Conservation (phyloP, 2,329 filamentous ascomycete species). For the Ramularia collo-cygni region DNA sequence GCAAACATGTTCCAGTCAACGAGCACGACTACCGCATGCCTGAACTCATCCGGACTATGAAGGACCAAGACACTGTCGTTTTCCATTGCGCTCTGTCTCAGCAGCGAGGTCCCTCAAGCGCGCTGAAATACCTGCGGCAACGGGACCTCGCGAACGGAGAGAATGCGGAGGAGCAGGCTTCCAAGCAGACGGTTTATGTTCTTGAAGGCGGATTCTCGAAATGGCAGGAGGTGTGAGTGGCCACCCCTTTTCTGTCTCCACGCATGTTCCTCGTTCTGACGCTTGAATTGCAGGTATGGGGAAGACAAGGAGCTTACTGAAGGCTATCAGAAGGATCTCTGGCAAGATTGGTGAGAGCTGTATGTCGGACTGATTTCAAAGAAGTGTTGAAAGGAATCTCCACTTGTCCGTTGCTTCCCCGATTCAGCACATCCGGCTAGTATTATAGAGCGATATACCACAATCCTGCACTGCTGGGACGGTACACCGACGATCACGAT, state of each 20-base stretch:
- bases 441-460: too few relatives aligned
- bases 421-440: too few relatives aligned
- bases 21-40: conserved; percentile 71
- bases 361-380: not conserved
- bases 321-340: conserved; percentile 76
- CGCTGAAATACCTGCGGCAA: conserved; percentile 70
- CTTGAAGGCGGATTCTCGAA: conserved; percentile 76
- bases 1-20: conserved; percentile 65
- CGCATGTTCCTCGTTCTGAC: conserved; percentile 2
- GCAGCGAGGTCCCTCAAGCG: conserved; percentile 79
- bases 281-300: conserved; percentile 48
- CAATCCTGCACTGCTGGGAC: too few relatives aligned
- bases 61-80: conserved; percentile 73
- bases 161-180: conserved; percentile 17
- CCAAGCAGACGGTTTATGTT: conserved; percentile 67
- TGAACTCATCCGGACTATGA: conserved; percentile 70
- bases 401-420: not conserved
- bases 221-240: conserved; percentile 70
- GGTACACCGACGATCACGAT: too few relatives aligned
- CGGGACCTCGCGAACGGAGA: conserved; percentile 47
- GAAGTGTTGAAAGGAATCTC: not conserved
- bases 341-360: conserved; percentile 44
- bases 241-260: not conserved
- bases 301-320: conserved; percentile 75
- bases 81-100: conserved; percentile 94